Evolutionary conservation across 441 rosid genomes (phyloP), one percentile per base, ranked within the genome.

Genomic region (Aleurites moluccanus): DNA sequence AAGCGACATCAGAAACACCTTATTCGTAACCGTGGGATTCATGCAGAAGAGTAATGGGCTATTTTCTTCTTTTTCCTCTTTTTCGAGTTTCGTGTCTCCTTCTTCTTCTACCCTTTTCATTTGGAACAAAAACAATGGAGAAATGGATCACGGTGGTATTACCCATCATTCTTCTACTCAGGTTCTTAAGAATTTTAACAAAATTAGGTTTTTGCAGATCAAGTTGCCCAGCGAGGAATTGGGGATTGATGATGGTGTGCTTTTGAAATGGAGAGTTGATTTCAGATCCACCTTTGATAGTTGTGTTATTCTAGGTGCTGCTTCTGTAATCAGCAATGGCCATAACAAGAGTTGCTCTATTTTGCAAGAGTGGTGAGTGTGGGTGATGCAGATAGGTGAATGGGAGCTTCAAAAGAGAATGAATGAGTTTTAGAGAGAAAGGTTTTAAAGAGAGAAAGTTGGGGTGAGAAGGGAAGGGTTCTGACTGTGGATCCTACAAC

Each of bases 101-200:
- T 53, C 75, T 2, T 73, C 84, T 20, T 82, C 91, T 3, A 73
- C 85, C 3, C 78, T 88, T 14, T 79, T 85, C 3, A 91, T 85
- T 14, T 89, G 85, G 38, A 76, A 77, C 33, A 86, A 75, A 15
- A 91, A 83, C 6, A 89, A 78, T 14, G 87, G 87, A 7, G 97
- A 92, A 66, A 82, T 80, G 68, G 96, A 90, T 56, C 93, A 85
- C 62, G 89, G 82, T 8, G 97, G 93, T 35, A 94, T 92, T 15
- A 92, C 99, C 33, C 99, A 95, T 78, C 97, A 92, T 76, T 93
- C 97, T 0, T 98, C 99, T 1, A 90, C 93, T 3, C 98, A 93
- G 79, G 97, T 96, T 1, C 77, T 96, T 66, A 85, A 81, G 83
- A 93, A 95, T 83, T 93, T 95, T 79, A 76, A 81, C 3, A 94